Evolutionary conservation across 768 basidiomycete species (phyloP), one percentile per base, ranked within the genome.

Genomic region (Lentinus tigrinus): DNA sequence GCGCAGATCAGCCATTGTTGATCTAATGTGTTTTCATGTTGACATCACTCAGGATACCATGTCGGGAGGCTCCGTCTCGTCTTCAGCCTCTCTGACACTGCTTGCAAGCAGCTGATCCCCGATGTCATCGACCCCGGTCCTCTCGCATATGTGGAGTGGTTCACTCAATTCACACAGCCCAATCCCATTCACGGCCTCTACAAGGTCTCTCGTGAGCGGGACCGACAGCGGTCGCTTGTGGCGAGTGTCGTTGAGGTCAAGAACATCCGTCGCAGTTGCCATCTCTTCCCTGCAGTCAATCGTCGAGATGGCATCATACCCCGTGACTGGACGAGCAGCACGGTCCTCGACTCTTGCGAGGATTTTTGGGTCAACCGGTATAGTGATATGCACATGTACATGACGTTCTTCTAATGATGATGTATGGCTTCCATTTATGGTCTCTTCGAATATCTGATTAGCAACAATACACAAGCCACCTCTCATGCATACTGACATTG

Each of bases 71-170:
- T 74, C 23, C 64, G 68, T 3, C 64, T 64, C 6, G 57, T 73
- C 1, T 73, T 73, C 55, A 54, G 62, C 2, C 52, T 72, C 3
- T 63, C 71, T 2, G 34, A 39, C 2, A 47, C 34, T 11, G 40
- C 46, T 1, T 11, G 23, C 3, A 7, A 21, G 1, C 6, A 16
- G 4, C 46, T 62, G 6, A 65, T 67, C 46, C 50, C 47, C 0
- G 31, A 51, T 6, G 14, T 53, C n/a, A 4, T 21, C 0, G 47
- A 47, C 1, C 64, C 66, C 2, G 24, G 53, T 0, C 63, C 70
- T 52, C 57, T 74, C 1, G 72, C 67, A 0, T 72, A 70, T 59
- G 62, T 74, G 1, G 70, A 72, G 47, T 71, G 69, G 69, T 73
- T 70, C 43, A 61, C 68, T 0, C 47, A 58, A 10, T 67, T 71